Evolutionary conservation across 805 yeast species (phyloP).

Genomic region (Brettanomyces bruxellensis): DNA sequence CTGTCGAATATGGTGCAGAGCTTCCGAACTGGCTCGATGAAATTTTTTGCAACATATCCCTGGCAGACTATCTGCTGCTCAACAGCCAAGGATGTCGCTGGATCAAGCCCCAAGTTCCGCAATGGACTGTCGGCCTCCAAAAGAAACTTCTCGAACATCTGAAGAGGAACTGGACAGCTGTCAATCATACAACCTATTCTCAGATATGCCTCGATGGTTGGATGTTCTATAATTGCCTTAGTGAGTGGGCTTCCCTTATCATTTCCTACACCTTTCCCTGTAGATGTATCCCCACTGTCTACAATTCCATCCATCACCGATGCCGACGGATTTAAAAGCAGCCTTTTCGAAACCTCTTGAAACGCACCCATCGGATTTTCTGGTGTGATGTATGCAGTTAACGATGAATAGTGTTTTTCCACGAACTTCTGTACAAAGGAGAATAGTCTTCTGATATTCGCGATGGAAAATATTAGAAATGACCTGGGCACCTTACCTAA

Average conservation of each 20-base stretch:
- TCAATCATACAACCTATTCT: constrained; percentile 39
- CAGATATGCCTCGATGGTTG: constrained; percentile 45
- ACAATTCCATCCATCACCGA: constrained; percentile 15
- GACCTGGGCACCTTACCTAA: constrained; percentile 65
- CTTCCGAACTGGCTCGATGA: constrained; percentile 29
- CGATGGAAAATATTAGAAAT: constrained; percentile 54
- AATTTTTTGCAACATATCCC: constrained; percentile 43
- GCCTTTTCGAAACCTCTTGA: constrained; percentile 18
- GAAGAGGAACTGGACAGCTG: constrained; percentile 47
- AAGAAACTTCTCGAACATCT: constrained; percentile 50
- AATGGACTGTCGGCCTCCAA: constrained; percentile 43
- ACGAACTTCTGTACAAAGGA: constrained; percentile 49
- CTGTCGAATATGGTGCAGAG: constrained; percentile 40
- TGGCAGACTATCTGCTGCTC: constrained; percentile 57
- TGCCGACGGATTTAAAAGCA: constrained; percentile 22
- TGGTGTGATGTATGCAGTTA: constrained; percentile 17
- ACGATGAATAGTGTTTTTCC: constrained; percentile 35
- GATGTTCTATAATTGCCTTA: constrained; percentile 22
- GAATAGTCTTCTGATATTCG: constrained; percentile 55
- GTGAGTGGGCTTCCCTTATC: constrained; percentile 4
- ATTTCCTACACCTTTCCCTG: constrained; percentile 1
- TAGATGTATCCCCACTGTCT: constrained; percentile 3
- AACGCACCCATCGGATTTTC: constrained; percentile 25
- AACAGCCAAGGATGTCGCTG: constrained; percentile 33
- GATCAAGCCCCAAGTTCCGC: constrained; percentile 30